Evolutionary conservation across 495 filamentous ascomycete species (phyloP).

Genomic region (Tetracladium marchalianum): DNA sequence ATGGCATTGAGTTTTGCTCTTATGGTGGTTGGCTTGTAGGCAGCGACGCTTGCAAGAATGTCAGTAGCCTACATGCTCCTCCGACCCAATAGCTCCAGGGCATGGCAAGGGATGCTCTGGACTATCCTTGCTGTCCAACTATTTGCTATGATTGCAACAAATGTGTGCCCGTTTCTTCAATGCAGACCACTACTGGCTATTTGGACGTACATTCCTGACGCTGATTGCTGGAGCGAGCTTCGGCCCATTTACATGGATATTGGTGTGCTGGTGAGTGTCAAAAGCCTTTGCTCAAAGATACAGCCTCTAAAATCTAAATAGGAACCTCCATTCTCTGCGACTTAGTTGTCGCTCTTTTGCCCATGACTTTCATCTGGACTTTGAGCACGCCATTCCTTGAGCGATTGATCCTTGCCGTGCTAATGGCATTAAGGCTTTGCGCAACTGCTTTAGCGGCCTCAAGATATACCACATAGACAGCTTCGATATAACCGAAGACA

Average conservation of each 20-base stretch:
- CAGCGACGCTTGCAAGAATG: no score
- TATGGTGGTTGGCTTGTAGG: not conserved
- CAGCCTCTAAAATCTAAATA: not conserved
- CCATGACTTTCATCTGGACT: slow-evolving; percentile 6
- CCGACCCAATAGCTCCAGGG: no score
- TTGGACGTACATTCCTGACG: no score
- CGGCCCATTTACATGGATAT: no score
- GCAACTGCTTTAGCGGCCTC: not conserved
- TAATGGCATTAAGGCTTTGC: slow-evolving; percentile 6
- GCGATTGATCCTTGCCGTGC: not conserved
- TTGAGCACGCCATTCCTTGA: not conserved
- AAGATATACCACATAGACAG: not conserved
- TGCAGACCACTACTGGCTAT: no score
- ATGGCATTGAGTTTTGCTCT: not conserved
- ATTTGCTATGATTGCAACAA: no score
- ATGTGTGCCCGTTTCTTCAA: no score
- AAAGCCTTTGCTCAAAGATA: not conserved
- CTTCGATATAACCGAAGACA: not conserved
- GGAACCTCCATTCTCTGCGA: slow-evolving; percentile 1
- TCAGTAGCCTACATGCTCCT: no score
- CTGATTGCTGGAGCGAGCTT: no score
- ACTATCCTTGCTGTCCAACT: no score
- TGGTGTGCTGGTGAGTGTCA: no score
- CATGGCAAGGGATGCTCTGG: no score
- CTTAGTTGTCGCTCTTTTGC: slow-evolving; percentile 3